These are phyloP conservation scores for Scheffersomyces cryptocercus DNA, from an alignment of 1,139 yeast genomes.

Conservation along the genomic window DNA sequence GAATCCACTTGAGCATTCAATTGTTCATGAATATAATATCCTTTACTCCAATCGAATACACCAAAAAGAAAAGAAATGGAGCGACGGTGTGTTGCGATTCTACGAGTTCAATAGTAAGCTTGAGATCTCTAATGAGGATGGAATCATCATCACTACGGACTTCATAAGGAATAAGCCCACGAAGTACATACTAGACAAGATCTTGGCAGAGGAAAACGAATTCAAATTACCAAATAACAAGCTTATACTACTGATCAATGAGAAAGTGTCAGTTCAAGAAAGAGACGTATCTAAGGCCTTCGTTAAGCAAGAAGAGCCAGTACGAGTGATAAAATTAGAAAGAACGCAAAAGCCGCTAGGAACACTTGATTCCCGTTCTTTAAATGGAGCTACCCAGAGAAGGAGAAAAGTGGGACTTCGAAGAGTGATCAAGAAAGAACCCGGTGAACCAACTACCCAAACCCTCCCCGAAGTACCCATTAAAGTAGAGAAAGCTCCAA, in stretches of 20 bases:
- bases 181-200: constrained; percentile 12
- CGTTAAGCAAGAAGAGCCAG: not conserved
- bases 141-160: constrained; percentile 33
- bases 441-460: not conserved
- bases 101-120: constrained; percentile 51
- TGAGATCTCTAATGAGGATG: constrained; percentile 42
- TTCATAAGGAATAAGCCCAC: constrained; percentile 21
- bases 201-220: constrained; percentile 10
- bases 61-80: constrained; percentile 57
- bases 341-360: not conserved
- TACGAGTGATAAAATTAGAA: no score
- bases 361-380: not conserved
- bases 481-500: no score
- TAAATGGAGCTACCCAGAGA: not conserved
- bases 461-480: no score
- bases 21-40: constrained; percentile 36
- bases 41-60: constrained; percentile 47
- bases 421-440: not conserved
- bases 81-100: constrained; percentile 51
- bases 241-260: constrained; percentile 19
- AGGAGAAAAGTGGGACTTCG: not conserved
- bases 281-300: not conserved
- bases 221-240: constrained; percentile 18
- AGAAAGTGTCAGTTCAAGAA: constrained; percentile 3
- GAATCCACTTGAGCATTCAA: constrained; percentile 17